Evolutionary conservation across 495 filamentous ascomycete genomes (phyloP).

Genomic region (Chlorociboria aeruginascens): DNA sequence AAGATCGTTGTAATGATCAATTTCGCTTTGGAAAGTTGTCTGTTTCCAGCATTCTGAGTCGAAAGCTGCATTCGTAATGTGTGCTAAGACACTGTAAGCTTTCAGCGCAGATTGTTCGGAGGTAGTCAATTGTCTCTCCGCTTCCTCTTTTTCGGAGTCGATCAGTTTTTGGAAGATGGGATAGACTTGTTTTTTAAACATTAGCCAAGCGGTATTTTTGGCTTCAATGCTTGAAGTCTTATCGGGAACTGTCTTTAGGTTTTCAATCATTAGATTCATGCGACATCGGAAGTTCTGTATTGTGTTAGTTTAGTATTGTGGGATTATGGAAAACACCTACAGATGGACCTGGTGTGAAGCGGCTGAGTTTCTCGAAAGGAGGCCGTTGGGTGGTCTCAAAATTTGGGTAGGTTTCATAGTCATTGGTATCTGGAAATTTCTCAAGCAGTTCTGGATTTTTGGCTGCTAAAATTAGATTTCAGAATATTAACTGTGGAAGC

Average conservation of each 20-base stretch:
- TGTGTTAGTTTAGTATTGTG: not conserved
- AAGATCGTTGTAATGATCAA: slow-evolving; percentile 9
- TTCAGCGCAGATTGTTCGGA: slow-evolving; percentile 14
- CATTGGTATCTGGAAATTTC: slow-evolving; percentile 26
- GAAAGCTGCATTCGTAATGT: slow-evolving; percentile 7
- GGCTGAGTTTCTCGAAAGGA: slow-evolving; percentile 27
- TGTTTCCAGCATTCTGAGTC: slow-evolving; percentile 8
- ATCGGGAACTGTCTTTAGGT: not conserved
- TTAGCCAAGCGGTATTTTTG: not conserved
- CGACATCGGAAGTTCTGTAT: slow-evolving; percentile 11
- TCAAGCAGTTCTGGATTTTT: too few species aligned
- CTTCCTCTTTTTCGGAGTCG: slow-evolving; percentile 20
- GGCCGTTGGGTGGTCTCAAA: slow-evolving; percentile 24
- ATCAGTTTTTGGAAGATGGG: not conserved
- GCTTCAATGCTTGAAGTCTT: not conserved
- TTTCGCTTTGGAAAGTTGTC: not conserved
- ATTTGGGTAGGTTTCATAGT: slow-evolving; percentile 32
- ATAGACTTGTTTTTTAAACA: not conserved
- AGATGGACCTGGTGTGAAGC: slow-evolving; percentile 32
- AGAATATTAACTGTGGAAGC: too few species aligned
- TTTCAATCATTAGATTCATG: slow-evolving; percentile 6
- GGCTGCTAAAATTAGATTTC: too few species aligned
- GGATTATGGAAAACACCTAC: slow-evolving; percentile 19
- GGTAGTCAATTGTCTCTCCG: slow-evolving; percentile 11
- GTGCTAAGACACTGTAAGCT: slow-evolving; percentile 19